Percentiles rank a stretch among this genome's conserved stretches.
Conservation (phyloP, 768 basidiomycete species). For the Tulasnella sp. region DNA sequence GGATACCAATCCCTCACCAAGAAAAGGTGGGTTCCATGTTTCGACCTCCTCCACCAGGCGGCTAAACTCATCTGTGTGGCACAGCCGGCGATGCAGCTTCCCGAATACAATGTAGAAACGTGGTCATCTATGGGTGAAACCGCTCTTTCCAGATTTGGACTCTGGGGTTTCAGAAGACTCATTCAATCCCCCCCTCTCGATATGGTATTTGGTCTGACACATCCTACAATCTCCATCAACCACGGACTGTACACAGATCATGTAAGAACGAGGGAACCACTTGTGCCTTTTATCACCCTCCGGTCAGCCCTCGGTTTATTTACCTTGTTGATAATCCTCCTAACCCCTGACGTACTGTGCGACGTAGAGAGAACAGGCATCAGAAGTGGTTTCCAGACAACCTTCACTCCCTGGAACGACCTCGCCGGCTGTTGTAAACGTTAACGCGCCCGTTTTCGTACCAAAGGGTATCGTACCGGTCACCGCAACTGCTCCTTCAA, state of each 20-base stretch:
- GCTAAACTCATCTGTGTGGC: too few species aligned
- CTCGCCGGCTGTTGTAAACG: conserved; percentile 20
- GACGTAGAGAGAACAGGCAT: not conserved
- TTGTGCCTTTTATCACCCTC: conserved; percentile 73
- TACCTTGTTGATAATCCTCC: not conserved
- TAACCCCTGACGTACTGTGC: not conserved
- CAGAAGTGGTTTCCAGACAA: not conserved
- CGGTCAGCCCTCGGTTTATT: conserved; percentile 33
- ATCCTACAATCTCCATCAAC: not conserved
- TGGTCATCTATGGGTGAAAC: conserved; percentile 77
- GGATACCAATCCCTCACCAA: too few species aligned
- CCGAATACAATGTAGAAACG: conserved; percentile 65
- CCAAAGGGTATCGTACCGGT: conserved; percentile 39
- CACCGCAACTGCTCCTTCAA: conserved; percentile 1
- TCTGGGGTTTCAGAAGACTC: not conserved
- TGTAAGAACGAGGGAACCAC: conserved; percentile 84
- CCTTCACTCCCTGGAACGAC: not conserved
- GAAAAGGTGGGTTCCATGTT: too few species aligned
- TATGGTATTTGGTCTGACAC: not conserved
- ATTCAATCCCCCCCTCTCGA: not conserved
- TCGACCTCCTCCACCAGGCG: too few species aligned
- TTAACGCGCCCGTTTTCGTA: conserved; percentile 78
- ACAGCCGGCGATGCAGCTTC: too few species aligned
- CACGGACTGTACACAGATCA: conserved; percentile 34
- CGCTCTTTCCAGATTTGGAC: not conserved